Evolutionary conservation across 139 green algal species (phyloP).

Genomic region (Asterochloris erici): DNA sequence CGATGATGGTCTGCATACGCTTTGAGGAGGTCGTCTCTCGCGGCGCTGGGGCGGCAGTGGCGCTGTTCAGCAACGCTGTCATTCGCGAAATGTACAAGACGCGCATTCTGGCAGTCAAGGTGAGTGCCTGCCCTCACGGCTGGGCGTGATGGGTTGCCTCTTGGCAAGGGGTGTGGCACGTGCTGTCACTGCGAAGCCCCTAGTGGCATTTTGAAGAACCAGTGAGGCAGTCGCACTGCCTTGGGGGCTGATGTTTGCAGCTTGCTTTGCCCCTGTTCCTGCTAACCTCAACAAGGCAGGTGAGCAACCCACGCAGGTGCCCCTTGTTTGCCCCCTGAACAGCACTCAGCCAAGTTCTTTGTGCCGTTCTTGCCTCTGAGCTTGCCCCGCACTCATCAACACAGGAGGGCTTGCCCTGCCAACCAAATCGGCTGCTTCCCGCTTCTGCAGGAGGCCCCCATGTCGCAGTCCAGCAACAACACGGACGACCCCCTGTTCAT

Average conservation of each 20-base stretch:
- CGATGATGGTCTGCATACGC: conserved; percentile 7
- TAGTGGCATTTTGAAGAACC: no score
- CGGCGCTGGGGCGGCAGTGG: conserved; percentile 9
- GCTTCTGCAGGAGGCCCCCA: conserved; percentile 2
- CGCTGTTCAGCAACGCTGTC: conserved; percentile 13
- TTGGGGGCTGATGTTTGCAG: no score
- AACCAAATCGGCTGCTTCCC: no score
- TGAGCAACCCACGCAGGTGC: neutral
- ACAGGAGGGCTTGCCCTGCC: no score
- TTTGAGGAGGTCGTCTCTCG: conserved; percentile 16
- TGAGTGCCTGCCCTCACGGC: neutral
- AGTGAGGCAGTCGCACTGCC: no score
- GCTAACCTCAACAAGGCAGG: neutral
- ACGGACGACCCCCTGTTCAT: conserved; percentile 16
- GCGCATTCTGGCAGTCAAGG: conserved; percentile 14
- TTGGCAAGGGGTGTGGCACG: neutral
- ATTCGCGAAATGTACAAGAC: conserved; percentile 14
- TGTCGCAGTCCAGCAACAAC: conserved; percentile 20
- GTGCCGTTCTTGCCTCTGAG: neutral
- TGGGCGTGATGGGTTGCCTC: neutral
- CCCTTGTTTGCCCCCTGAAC: neutral
- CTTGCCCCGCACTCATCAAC: neutral
- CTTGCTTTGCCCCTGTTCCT: neutral
- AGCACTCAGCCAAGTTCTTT: neutral
- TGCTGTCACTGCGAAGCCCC: neutral